Base-by-base conservation (phyloP, 805 yeast genomes). In the Cyberlindnera saturnus region DNA sequence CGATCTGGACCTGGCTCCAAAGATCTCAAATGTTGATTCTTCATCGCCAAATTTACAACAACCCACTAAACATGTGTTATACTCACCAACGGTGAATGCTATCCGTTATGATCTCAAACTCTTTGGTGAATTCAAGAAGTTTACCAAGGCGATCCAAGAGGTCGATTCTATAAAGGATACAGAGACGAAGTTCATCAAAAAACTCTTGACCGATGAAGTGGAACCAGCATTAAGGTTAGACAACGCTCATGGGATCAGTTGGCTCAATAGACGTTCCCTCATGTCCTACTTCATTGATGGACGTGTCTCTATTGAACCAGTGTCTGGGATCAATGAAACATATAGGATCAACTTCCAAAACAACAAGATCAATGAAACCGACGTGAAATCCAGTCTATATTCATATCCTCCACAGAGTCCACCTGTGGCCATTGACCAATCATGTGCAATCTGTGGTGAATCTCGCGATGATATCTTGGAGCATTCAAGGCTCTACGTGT, bases 391-490 rank as follows among this genome's bases (percentile, higher is more conserved):
- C 0, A 70, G 66, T 41, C 45, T 73, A 38, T 74, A 68, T 48
- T 62, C 70, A 16, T 72, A 65, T 45, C 76, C 78, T 7, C 49
- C 60, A 4, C 63, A 68, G 42, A 69, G 76, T 3, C 82, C 79
- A 6, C 91, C 95, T 0, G 80, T 85, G 15, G 96, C 96, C 0
- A 75, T 85, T 18, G 70, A 73, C 40, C 78, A 79, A 2, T 79
- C 89, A 5, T 91, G 98, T 64, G 71, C 89, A 5, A 69, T 91
- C 35, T 91, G 98, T 67, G 91, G 90, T 6, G 97, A 90, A 61
- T 59, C 64, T 11, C 73, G 95, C 47, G 73, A 75, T 56, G 87
- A 81, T 54, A 72, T 77, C 43, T 68, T 86, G 47, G 85, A 82
- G 51, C 89, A 86, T 62, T 82, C 91, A 2, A 75, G 98, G 49